A percentile compares a stretch with the other conserved stretches of the same genome.
phyloP scores from a whole-genome alignment of 352 stramenopile species.

The Phytopythium aichiense region DNA sequence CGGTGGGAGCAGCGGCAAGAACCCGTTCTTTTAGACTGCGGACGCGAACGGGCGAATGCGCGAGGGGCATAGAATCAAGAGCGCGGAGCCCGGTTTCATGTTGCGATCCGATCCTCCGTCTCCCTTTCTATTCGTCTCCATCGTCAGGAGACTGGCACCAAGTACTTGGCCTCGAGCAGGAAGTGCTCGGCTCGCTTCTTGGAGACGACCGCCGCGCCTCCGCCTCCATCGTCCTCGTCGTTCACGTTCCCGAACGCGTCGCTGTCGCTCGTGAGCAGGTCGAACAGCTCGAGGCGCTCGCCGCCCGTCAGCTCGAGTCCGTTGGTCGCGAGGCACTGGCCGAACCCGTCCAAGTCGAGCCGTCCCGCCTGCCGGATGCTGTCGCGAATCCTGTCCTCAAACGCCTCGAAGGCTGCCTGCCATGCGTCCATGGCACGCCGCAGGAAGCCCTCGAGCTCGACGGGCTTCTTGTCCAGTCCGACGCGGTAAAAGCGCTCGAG shows the following conservation, averaged over 20 bases:
- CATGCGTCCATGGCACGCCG: slow-evolving; percentile 35
- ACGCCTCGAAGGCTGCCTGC: slow-evolving; percentile 30
- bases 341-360: slow-evolving; percentile 44
- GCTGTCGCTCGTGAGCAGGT: slow-evolving; percentile 36
- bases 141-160: neutral
- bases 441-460: slow-evolving; percentile 44
- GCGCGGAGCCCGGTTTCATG: slow-evolving; percentile 4
- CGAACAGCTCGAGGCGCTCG: slow-evolving; percentile 55
- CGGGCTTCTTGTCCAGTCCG: slow-evolving; percentile 32
- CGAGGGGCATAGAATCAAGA: slow-evolving; percentile 22
- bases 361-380: slow-evolving; percentile 12
- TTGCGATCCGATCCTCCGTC: neutral
- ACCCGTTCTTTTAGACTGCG: slow-evolving; percentile 40
- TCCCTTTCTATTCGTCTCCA: neutral
- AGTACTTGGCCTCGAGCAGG: slow-evolving; percentile 29
- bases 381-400: slow-evolving; percentile 22
- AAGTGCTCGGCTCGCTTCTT: slow-evolving; percentile 29
- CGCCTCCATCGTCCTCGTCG: slow-evolving; percentile 1
- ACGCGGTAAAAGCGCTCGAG: slow-evolving; percentile 35
- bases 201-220: slow-evolving; percentile 6
- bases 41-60: neutral
- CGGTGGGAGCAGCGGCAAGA: slow-evolving; percentile 30
- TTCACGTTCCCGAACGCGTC: slow-evolving; percentile 13
- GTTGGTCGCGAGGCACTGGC: slow-evolving; percentile 21
- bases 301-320: slow-evolving; percentile 48